A percentile compares a stretch with the other conserved stretches of the same genome.
phyloP scores from a whole-genome alignment of 768 basidiomycete species.

The Phanerochaete sordida region DNA sequence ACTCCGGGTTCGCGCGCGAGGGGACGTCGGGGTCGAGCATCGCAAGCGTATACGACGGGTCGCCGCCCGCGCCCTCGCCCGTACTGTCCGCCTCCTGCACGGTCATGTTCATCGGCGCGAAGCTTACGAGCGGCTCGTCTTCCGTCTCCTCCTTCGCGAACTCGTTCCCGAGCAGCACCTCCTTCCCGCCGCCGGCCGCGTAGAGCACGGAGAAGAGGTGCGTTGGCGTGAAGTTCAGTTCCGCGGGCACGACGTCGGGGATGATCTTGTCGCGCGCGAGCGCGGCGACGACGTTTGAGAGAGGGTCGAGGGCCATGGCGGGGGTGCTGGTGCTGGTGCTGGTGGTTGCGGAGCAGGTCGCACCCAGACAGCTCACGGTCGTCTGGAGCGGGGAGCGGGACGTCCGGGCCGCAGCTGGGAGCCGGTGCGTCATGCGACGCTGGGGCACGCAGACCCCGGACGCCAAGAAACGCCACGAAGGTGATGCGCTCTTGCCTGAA shows the following conservation, averaged over 20 bases:
- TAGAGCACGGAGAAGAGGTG: conserved; percentile 43
- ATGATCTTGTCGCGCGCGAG: conserved; percentile 40
- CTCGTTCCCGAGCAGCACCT: conserved; percentile 36
- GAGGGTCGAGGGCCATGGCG: conserved; percentile 25
- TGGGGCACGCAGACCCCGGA: too few species aligned
- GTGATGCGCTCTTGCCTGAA: background rate
- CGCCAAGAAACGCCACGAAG: background rate
- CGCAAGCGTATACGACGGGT: conserved; percentile 36
- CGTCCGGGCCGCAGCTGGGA: background rate
- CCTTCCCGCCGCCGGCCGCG: conserved; percentile 30
- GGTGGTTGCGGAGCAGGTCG: background rate
- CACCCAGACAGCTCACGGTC: too few species aligned
- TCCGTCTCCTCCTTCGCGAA: conserved; percentile 35
- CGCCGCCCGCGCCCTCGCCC: background rate
- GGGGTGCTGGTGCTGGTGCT: background rate
- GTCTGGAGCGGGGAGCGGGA: background rate
- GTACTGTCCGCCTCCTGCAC: conserved; percentile 16
- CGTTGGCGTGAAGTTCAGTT: conserved; percentile 31
- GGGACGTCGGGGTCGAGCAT: conserved; percentile 35
- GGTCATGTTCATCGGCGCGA: conserved; percentile 37
- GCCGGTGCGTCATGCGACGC: background rate
- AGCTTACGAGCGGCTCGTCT: conserved; percentile 47
- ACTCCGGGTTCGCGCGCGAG: conserved; percentile 19
- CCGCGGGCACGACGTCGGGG: conserved; percentile 40
- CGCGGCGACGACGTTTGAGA: conserved; percentile 29